A percentile compares a stretch with the other conserved stretches of the same genome.
Evolutionary conservation across 108 stramenopile species (phyloP).

Genomic region (Nannochloropsis granulata): DNA sequence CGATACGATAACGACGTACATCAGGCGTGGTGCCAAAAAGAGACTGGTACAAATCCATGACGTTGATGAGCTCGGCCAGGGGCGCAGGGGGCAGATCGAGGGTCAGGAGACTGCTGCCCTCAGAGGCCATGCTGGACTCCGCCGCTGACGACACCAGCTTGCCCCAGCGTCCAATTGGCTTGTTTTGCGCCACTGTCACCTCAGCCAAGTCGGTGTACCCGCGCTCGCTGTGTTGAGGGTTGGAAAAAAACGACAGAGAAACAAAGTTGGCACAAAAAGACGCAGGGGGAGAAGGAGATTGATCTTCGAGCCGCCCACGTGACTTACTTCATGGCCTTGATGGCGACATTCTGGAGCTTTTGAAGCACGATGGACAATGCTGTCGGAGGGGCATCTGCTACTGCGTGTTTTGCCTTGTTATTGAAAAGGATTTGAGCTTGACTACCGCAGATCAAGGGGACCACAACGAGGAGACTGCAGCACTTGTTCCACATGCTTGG

Average conservation of each 20-base stretch:
- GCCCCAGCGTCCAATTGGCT: background rate
- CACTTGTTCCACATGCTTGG: too few relatives aligned
- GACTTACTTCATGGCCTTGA: background rate
- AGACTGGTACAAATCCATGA: background rate
- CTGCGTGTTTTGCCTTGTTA: background rate
- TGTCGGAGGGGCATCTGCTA: background rate
- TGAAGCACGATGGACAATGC: background rate
- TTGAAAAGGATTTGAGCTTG: too few relatives aligned
- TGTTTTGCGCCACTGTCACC: background rate
- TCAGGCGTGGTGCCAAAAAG: background rate
- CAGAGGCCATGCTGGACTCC: background rate
- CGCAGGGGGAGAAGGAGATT: background rate
- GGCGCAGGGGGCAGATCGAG: background rate
- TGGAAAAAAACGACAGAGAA: background rate
- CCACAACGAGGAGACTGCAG: too few relatives aligned
- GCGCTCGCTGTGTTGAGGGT: background rate
- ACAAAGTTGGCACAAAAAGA: background rate
- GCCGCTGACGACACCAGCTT: background rate
- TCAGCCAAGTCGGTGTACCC: background rate
- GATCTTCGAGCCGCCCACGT: background rate
- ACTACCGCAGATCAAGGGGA: too few relatives aligned
- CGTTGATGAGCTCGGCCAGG: background rate
- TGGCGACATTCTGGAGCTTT: background rate
- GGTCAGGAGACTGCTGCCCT: background rate
- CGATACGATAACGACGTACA: background rate